phyloP scores from a whole-genome alignment of 805 yeast genomes.

The Schwanniomyces sp. region DNA sequence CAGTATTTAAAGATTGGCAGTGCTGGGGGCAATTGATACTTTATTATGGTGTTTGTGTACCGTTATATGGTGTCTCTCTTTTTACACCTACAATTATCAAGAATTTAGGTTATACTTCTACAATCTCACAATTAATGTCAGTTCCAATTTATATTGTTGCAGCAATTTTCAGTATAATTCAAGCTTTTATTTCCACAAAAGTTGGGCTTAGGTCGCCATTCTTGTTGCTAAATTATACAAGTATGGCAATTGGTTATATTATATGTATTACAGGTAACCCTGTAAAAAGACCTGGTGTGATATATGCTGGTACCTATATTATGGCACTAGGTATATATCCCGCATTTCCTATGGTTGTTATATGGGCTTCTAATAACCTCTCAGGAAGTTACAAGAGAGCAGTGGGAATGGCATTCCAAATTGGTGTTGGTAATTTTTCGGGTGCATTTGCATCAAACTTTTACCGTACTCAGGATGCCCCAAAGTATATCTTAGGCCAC shows the following conservation, averaged over 20 bases:
- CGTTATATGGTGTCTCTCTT: conserved; percentile 19
- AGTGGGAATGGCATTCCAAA: conserved; percentile 39
- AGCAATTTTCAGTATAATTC: neutral
- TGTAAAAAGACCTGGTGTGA: neutral
- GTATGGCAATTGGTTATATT: neutral
- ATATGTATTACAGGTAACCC: neutral
- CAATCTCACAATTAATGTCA: conserved; percentile 43
- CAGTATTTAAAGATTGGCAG: neutral
- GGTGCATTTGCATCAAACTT: conserved; percentile 37
- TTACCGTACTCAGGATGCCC: conserved; percentile 26
- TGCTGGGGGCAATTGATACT: neutral
- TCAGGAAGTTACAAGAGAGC: conserved; percentile 37
- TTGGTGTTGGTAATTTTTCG: conserved; percentile 38
- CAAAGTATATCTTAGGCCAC: conserved; percentile 29
- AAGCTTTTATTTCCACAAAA: neutral
- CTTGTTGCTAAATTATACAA: neutral
- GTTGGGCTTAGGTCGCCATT: neutral
- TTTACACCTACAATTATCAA: conserved; percentile 47
- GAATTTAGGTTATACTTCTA: conserved; percentile 42
- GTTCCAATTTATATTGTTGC: conserved; percentile 42
- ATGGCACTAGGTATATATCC: neutral
- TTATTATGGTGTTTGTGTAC: neutral
- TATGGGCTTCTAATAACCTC: conserved; percentile 21
- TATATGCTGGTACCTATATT: neutral
- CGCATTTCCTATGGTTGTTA: neutral